Evolutionary conservation across 1,284 basidiomycete genomes (phyloP), one percentile per base, ranked within the genome.

Genomic region (Austropuccinia psidii): DNA sequence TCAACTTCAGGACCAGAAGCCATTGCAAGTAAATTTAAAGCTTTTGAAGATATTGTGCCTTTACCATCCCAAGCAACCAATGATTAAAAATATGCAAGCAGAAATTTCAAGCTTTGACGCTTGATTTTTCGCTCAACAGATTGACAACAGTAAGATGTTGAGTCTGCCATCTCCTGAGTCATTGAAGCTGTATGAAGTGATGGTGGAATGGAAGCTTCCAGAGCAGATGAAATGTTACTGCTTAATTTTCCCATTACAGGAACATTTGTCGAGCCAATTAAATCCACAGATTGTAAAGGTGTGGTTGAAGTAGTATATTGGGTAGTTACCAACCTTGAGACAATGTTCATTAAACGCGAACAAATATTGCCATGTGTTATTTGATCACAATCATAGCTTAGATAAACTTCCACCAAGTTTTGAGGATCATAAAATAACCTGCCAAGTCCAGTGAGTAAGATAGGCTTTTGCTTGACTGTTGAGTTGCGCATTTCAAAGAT

Each of bases 401-500:
- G 87, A 82, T 97, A 98, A 73, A 97, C 88, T 80, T 98, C 94
- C 29, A 98, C 94, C 19, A 98, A 84, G 7, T 93, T 92, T 80
- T 97, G 94, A 0, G 94, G 93, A 78, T 97, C 93, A 80, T 94
- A 90, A 79, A 90, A 93, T 17, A 98, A 83, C 58, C 90, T 87
- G 5, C 75, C 76, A 33, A 89, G 88, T 85, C 94, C 91, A 50
- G 87, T 88, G 62, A 97, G 85, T 72, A 97, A 89, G 62, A 92
- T 87, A 5, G 89, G 89, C 82, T 98, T 97, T 80, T 97, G 96
- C 79, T 91, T 92, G 67, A 96, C 83, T 0, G 94, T 96, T 11
- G 95, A 92, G 24, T 90, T 97, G 78, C 90, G 88, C 94, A 99
- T 98, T 83, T 99, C 96, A 64, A 99, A 84, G 66, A 99, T 97